Conservation (phyloP, 495 filamentous ascomycete species). For the Talaromyces trachyspermus region DNA sequence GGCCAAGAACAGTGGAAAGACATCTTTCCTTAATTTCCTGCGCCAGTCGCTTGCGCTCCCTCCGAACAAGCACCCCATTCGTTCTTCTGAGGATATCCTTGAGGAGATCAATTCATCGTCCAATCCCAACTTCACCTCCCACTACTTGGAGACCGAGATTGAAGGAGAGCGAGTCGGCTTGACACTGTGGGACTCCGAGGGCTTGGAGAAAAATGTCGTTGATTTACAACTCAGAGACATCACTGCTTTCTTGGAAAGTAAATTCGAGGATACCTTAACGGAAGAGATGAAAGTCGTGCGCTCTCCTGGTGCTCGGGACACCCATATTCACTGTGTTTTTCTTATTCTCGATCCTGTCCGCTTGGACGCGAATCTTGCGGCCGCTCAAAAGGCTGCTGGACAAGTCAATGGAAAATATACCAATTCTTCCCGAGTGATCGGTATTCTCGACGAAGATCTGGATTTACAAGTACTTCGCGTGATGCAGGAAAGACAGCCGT, state of each 20-base stretch:
- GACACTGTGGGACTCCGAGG: constrained; percentile 93
- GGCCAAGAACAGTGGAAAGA: constrained; percentile 84
- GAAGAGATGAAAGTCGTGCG: constrained; percentile 97
- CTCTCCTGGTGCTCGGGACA: constrained; percentile 87
- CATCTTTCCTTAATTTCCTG: constrained; percentile 93
- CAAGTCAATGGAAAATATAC: constrained; percentile 49
- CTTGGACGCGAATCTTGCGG: constrained; percentile 74
- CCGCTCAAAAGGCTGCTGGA: constrained; percentile 43
- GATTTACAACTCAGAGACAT: constrained; percentile 91
- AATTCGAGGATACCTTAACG: constrained; percentile 95
- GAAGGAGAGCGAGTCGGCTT: constrained; percentile 87
- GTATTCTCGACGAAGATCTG: constrained; percentile 77
- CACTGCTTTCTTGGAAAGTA: constrained; percentile 87
- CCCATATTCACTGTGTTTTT: constrained; percentile 95
- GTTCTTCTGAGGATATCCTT: constrained; percentile 45
- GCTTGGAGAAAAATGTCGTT: constrained; percentile 86
- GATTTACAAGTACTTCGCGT: constrained; percentile 86
- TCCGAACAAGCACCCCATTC: constrained; percentile 59
- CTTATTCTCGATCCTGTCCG: constrained; percentile 83
- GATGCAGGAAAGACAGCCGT: constrained; percentile 90
- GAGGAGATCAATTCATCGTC: constrained; percentile 32
- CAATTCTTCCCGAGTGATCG: constrained; percentile 36
- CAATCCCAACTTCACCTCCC: constrained; percentile 65
- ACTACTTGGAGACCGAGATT: constrained; percentile 92
- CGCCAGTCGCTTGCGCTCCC: constrained; percentile 74